These are phyloP conservation scores for Acorus calamus DNA, from an alignment of 106 monocot genomes.

Conservation along the genomic window DNA sequence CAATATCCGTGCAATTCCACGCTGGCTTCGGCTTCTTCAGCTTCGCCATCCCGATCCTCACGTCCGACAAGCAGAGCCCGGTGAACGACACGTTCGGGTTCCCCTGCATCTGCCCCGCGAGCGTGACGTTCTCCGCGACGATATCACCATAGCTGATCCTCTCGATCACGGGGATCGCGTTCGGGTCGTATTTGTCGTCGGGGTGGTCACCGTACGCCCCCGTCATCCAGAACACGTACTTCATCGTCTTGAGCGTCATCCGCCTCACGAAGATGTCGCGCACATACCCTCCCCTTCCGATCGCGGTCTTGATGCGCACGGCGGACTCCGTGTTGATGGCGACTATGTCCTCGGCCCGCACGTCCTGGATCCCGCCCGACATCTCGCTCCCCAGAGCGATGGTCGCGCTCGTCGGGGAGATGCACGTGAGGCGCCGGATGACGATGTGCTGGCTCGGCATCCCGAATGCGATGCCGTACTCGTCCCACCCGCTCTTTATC, in stretches of 20 bases:
- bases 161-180: slow-evolving; percentile 52
- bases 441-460: slow-evolving; percentile 71
- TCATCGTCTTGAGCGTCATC: slow-evolving; percentile 63
- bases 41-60: slow-evolving; percentile 43
- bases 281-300: slow-evolving; percentile 62
- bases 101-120: slow-evolving; percentile 65
- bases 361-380: slow-evolving; percentile 83
- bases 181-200: slow-evolving; percentile 49
- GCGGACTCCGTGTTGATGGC: slow-evolving; percentile 71
- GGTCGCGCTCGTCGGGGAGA: slow-evolving; percentile 76
- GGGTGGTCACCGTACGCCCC: slow-evolving; percentile 72
- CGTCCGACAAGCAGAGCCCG: slow-evolving; percentile 81
- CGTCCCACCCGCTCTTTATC: slow-evolving; percentile 94
- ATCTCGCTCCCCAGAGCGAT: slow-evolving; percentile 90
- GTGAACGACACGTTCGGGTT: slow-evolving; percentile 54
- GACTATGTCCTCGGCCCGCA: slow-evolving; percentile 72
- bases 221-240: slow-evolving; percentile 87
- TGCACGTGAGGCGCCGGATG: slow-evolving; percentile 68
- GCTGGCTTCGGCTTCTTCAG: slow-evolving; percentile 51
- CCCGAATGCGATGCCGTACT: slow-evolving; percentile 76
- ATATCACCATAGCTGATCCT: slow-evolving; percentile 78
- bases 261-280: slow-evolving; percentile 54
- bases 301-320: slow-evolving; percentile 72
- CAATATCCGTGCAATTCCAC: slow-evolving; percentile 59
- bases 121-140: slow-evolving; percentile 49